Percentiles rank a stretch among this genome's conserved stretches.
Conservation (phyloP, 2,329 filamentous ascomycete species). For the Grosmannia huntii region DNA sequence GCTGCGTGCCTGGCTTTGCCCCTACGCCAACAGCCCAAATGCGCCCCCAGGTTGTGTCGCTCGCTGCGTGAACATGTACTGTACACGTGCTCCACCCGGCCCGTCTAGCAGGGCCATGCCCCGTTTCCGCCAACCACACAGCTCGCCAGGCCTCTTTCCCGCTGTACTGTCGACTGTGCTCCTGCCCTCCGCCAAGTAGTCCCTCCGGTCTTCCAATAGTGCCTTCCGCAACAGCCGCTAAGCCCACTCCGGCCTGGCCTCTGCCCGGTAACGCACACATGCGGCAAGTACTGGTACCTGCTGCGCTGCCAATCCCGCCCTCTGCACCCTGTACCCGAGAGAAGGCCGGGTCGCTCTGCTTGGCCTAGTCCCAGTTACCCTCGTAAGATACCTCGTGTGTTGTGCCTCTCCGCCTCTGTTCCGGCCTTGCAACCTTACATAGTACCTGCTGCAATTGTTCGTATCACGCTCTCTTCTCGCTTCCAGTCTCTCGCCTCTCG, state of each 20-base stretch:
- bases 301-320: neutral
- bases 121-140: slow-evolving; percentile 6
- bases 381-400: slow-evolving; percentile 7
- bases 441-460: neutral
- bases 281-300: slow-evolving; percentile 1
- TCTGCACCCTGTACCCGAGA: slow-evolving; percentile 5
- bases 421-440: slow-evolving; percentile 1
- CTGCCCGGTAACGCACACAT: slow-evolving; percentile 9
- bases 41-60: neutral
- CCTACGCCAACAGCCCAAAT: no score
- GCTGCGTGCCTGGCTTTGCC: no score
- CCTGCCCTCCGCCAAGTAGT: neutral
- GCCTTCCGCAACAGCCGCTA: slow-evolving; percentile 10
- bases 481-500: neutral
- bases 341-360: slow-evolving; percentile 7
- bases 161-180: neutral
- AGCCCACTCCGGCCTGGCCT: slow-evolving; percentile 8
- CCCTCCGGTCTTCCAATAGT: slow-evolving; percentile 10
- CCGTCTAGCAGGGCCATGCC: slow-evolving; percentile 10
- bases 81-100: slow-evolving; percentile 11
- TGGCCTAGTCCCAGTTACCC: slow-evolving; percentile 4
- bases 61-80: neutral
- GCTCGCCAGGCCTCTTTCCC: slow-evolving; percentile 1
- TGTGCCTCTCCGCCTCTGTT: slow-evolving; percentile 4
- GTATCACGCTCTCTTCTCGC: neutral